phyloP scores from a whole-genome alignment of 805 yeast genomes.

The Saccharomycopsis amapae region DNA sequence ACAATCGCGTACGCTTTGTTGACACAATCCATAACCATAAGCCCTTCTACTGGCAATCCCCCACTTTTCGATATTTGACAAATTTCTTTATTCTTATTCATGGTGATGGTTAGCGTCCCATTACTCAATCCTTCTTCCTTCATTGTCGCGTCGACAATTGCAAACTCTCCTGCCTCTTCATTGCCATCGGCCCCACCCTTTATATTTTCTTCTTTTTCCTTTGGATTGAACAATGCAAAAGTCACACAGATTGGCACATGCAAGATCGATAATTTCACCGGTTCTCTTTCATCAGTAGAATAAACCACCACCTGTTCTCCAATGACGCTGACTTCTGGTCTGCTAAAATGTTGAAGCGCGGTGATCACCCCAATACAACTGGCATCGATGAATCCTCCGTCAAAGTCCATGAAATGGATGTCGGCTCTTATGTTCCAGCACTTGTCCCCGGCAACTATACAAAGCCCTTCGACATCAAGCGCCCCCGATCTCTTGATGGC shows the following conservation, averaged over 20 bases:
- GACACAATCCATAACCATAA: slow-evolving; percentile 59
- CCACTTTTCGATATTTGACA: slow-evolving; percentile 90
- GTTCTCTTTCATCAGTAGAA: slow-evolving; percentile 70
- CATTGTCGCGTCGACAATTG: slow-evolving; percentile 66
- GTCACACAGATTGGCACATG: slow-evolving; percentile 90
- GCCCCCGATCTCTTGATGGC: slow-evolving; percentile 89
- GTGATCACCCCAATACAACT: slow-evolving; percentile 87
- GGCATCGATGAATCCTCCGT: slow-evolving; percentile 89
- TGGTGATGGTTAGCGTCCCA: slow-evolving; percentile 76
- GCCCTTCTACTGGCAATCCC: slow-evolving; percentile 75
- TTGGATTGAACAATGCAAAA: slow-evolving; percentile 75
- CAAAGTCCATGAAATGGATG: slow-evolving; percentile 79
- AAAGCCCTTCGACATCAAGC: slow-evolving; percentile 80
- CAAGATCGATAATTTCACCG: slow-evolving; percentile 74
- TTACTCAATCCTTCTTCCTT: slow-evolving; percentile 72
- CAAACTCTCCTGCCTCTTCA: slow-evolving; percentile 44
- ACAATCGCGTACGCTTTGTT: slow-evolving; percentile 60
- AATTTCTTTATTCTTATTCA: slow-evolving; percentile 84
- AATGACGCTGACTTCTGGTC: slow-evolving; percentile 73
- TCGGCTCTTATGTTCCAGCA: slow-evolving; percentile 93
- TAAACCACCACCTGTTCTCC: slow-evolving; percentile 54
- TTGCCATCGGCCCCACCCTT: too few relatives aligned
- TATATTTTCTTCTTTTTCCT: slow-evolving; percentile 56
- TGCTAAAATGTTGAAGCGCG: slow-evolving; percentile 72
- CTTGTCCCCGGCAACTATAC: slow-evolving; percentile 83